Evolutionary conservation across 192 early-diverging fungal species (phyloP), one percentile per base, ranked within the genome.

Genomic region (Dimargaris verticillata): DNA sequence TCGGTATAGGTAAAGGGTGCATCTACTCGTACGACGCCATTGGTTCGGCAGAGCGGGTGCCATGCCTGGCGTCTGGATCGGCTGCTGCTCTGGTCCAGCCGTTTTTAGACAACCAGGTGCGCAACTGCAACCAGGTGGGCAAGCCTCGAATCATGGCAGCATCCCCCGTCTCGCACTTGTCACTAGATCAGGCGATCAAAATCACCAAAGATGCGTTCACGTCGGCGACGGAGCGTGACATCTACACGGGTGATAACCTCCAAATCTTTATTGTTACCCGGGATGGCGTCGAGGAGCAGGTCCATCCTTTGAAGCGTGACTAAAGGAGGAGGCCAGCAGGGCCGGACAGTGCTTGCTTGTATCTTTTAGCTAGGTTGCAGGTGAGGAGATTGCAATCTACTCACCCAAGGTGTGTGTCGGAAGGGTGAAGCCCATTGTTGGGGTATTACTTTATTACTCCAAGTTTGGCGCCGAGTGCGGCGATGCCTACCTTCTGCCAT

Each of bases 171-270:
- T 66, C 63, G 5, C 68, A 72, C 28, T 67, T 84, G 25, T 41
- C 78, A 9, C 53, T 84, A 43, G 86, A 87, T 0, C 62, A 78
- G 62, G 92, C 85, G 7, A 53, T 86, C 26, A 72, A 81, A 44
- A 80, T 99, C 53, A 82, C 86, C 42, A 95, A 93, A 68, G 96
- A 99, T 67, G 88, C 93, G 11, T 99, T 99, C 68, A 92, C 88
- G 5, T 83, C 86, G 28, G 94, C 93, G 18, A 87, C 96, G 2
- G 96, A 99, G 79, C 89, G 96, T 60, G 94, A 99, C 70, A 99
- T 97, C 54, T 85, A 97, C 72, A 99, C 96, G 22, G 96, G 96
- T 63, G 96, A 99, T 73, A 83, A 76, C 68, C 75, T 97, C 13
- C 89, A 99, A 63, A 85, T 97, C 64, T 94, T 87, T 74, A 76